Evolutionary conservation across 2,329 filamentous ascomycete species (phyloP).

Genomic region (Eurotiales sp.): DNA sequence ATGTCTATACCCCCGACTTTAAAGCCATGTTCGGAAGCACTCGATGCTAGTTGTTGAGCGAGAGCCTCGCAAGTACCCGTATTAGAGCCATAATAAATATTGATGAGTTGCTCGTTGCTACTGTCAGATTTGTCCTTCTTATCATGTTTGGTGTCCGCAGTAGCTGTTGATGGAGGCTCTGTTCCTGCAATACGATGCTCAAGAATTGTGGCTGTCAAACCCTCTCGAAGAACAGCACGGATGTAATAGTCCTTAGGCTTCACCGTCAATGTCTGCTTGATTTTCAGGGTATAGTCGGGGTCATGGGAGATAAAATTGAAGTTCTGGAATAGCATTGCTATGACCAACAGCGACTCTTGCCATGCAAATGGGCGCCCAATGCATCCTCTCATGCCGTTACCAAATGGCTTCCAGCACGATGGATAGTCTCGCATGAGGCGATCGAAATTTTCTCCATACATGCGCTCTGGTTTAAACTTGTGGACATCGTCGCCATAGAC

Average conservation of each 20-base stretch:
- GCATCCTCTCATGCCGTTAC: slow-evolving; percentile 66
- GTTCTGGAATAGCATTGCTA: slow-evolving; percentile 65
- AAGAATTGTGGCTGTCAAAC: slow-evolving; percentile 42
- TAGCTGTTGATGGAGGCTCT: slow-evolving; percentile 11
- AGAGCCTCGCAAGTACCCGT: slow-evolving; percentile 8
- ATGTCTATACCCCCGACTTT: slow-evolving; percentile 49
- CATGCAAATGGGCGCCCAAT: slow-evolving; percentile 71
- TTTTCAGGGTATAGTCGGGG: slow-evolving; percentile 42
- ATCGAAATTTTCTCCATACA: slow-evolving; percentile 66
- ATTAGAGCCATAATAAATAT: slow-evolving; percentile 42
- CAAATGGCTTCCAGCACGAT: slow-evolving; percentile 67
- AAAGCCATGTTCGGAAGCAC: slow-evolving; percentile 58
- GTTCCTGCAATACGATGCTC: slow-evolving; percentile 34
- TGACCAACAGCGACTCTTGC: slow-evolving; percentile 64
- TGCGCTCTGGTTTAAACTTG: slow-evolving; percentile 67
- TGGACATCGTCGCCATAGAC: slow-evolving; percentile 64
- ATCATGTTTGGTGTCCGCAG: too few relatives aligned
- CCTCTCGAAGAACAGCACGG: slow-evolving; percentile 53
- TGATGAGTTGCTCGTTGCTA: slow-evolving; percentile 46
- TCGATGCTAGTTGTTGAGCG: background rate
- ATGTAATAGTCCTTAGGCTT: slow-evolving; percentile 58
- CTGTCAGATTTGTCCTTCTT: slow-evolving; percentile 17
- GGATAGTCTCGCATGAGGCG: slow-evolving; percentile 27
- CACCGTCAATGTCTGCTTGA: slow-evolving; percentile 38
- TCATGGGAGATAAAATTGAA: slow-evolving; percentile 65